Evolutionary conservation across 2,329 filamentous ascomycete genomes (phyloP), one percentile per base, ranked within the genome.

Genomic region (Macrophomina tecta): DNA sequence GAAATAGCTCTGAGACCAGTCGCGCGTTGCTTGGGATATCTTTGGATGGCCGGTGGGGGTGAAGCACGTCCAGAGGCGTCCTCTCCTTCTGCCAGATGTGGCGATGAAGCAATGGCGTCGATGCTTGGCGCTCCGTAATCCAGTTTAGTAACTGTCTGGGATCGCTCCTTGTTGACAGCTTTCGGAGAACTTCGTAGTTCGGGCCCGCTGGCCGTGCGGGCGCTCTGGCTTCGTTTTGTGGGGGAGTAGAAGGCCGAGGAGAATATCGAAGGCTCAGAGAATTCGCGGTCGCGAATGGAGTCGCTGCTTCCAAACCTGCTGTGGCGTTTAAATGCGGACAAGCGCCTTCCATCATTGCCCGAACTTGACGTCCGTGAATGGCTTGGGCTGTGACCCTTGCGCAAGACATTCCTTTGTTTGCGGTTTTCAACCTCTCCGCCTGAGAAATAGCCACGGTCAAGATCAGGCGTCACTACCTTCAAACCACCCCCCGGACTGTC

Each of bases 391-490:
- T 91, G 89, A 80, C 95, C 96, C 78, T 92, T 92, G 30, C 78
- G 76, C 70, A 97, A 82, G 55, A 95, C 84, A 75, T 93, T 96
- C 53, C 91, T 87, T 16, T 60, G 52, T 72, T 87, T 89, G 67
- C 90, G 88, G 51, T 87, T 87, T 69, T 97, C 93, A 11, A 89
- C 83, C 73, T 98, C 94, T 16, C 91, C 91, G 3, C 94, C 93
- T 7, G 94, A 97, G 75, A 97, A 97, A 78, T 98, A 98, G 30
- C 94, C 94, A 42, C 93, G 87, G 73, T 98, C 95, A 16, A 92
- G 78, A 68, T 96, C 91, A 53, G 79, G 74, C 30, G 74, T 76
- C 38, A 74, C 69, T 40, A 74, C 69, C 56, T 72, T 76, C 69
- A 78, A 68, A 46, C 72, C 76, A 42, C 68, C 70, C 58, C 77